Evolutionary conservation across 2,329 filamentous ascomycete genomes (phyloP).

Genomic region (Ploettnerulaceae sp.): DNA sequence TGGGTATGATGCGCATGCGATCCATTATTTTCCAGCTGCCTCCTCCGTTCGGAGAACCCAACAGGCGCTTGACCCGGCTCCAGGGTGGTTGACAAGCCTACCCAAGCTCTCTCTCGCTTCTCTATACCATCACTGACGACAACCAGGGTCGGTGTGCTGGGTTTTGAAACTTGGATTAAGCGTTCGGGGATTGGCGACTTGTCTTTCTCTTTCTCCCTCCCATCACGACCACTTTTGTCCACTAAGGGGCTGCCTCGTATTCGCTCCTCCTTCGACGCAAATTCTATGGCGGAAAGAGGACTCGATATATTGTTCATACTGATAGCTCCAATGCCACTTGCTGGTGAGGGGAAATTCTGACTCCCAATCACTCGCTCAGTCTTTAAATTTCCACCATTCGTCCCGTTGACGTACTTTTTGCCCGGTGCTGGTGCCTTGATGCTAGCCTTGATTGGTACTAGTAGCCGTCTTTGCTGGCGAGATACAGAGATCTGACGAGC

Average conservation of each 20-base stretch:
- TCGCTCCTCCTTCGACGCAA: slow-evolving; percentile 18
- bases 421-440: slow-evolving; percentile 14
- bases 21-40: slow-evolving; percentile 2
- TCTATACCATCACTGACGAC: slow-evolving; percentile 19
- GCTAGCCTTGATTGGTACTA: slow-evolving; percentile 47
- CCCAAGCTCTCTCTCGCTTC: slow-evolving; percentile 15
- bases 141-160: slow-evolving; percentile 27
- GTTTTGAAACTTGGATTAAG: slow-evolving; percentile 22
- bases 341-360: slow-evolving; percentile 14
- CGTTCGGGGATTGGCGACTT: slow-evolving; percentile 9
- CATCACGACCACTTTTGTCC: background rate
- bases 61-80: slow-evolving; percentile 5
- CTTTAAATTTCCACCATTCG: slow-evolving; percentile 1
- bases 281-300: slow-evolving; percentile 20
- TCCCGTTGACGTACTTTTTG: background rate
- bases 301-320: slow-evolving; percentile 13
- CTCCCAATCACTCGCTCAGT: background rate
- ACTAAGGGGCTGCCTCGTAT: slow-evolving; percentile 2
- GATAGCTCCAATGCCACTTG: slow-evolving; percentile 2
- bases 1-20: background rate
- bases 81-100: slow-evolving; percentile 25
- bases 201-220: slow-evolving; percentile 1
- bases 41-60: slow-evolving; percentile 35
- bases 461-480: slow-evolving; percentile 53
- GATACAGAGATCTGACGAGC: slow-evolving; percentile 64